Percentiles rank a stretch among this genome's conserved stretches.
Conservation (phyloP, 148 eudicot species). For the Arctostaphylos glauca region DNA sequence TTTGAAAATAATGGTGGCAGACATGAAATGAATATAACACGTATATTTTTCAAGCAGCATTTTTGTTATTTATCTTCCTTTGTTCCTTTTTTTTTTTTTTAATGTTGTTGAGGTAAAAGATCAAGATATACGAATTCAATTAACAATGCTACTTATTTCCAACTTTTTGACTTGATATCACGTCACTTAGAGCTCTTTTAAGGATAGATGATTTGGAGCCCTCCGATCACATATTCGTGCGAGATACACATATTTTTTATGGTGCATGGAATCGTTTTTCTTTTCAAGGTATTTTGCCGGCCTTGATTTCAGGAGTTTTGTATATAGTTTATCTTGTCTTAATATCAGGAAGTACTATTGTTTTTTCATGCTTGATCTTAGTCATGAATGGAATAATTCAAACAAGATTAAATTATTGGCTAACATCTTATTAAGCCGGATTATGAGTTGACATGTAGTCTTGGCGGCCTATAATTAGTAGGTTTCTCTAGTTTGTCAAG, state of each 20-base stretch:
- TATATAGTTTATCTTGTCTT: not conserved
- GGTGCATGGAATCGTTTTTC: too few relatives aligned
- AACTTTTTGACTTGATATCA: not conserved
- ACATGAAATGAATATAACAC: not conserved
- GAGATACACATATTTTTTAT: too few relatives aligned
- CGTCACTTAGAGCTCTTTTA: not conserved
- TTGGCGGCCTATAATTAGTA: not conserved
- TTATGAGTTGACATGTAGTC: not conserved
- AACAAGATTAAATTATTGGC: too few relatives aligned
- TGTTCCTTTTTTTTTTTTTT: not conserved
- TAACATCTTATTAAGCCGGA: not conserved
- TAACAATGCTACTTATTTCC: not conserved
- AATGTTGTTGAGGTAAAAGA: not conserved
- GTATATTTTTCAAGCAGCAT: not conserved
- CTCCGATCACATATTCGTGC: too few relatives aligned
- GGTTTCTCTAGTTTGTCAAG: not conserved
- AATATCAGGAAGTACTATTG: not conserved
- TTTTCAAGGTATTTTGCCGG: too few relatives aligned
- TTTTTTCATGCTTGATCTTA: not conserved
- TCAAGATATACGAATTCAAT: not conserved
- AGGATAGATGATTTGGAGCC: too few relatives aligned
- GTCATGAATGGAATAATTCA: not conserved
- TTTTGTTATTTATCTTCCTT: not conserved
- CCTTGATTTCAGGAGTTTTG: too few relatives aligned
- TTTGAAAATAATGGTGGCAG: constrained; percentile 14